A percentile compares a stretch with the other conserved stretches of the same genome.
Conservation (phyloP, 2,329 filamentous ascomycete species). For the Scorias spongiosa region DNA sequence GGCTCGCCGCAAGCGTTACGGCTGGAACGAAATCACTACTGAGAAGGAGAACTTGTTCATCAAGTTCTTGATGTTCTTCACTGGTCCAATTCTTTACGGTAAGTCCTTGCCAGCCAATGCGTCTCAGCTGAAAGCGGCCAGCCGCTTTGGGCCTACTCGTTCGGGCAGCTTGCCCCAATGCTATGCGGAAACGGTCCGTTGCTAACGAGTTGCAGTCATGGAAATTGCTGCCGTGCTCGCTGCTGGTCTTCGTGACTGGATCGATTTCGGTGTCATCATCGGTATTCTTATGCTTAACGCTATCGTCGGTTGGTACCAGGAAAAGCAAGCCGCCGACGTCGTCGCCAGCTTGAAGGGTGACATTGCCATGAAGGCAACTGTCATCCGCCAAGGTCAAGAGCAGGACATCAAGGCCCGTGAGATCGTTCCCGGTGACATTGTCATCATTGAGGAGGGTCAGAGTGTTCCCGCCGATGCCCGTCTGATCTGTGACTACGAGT, state of each 20-base stretch:
- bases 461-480: constrained; percentile 55
- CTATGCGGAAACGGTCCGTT: background rate
- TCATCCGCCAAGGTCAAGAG: constrained; percentile 52
- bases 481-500: constrained; percentile 58
- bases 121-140: constrained; percentile 1
- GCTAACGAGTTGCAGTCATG: constrained; percentile 43
- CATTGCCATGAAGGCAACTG: constrained; percentile 58
- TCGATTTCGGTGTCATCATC: constrained; percentile 64
- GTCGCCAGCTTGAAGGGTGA: constrained; percentile 62
- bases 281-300: constrained; percentile 63
- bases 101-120: constrained; percentile 21
- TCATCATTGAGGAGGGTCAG: constrained; percentile 56
- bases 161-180: too few relatives aligned
- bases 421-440: constrained; percentile 59
- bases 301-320: constrained; percentile 64
- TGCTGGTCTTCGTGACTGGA: constrained; percentile 60
- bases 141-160: too few relatives aligned
- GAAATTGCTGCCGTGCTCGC: constrained; percentile 60
- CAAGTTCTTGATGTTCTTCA: constrained; percentile 64
- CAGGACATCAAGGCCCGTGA: constrained; percentile 58
- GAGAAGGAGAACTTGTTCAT: constrained; percentile 64
- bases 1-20: constrained; percentile 46
- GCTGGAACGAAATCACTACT: constrained; percentile 56
- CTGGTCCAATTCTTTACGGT: constrained; percentile 64
- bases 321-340: constrained; percentile 66